Percentiles rank a stretch among this genome's conserved stretches.
These are phyloP conservation scores for Pleurotus pulmonarius DNA, from an alignment of 768 basidiomycete species.

Conservation along the genomic window DNA sequence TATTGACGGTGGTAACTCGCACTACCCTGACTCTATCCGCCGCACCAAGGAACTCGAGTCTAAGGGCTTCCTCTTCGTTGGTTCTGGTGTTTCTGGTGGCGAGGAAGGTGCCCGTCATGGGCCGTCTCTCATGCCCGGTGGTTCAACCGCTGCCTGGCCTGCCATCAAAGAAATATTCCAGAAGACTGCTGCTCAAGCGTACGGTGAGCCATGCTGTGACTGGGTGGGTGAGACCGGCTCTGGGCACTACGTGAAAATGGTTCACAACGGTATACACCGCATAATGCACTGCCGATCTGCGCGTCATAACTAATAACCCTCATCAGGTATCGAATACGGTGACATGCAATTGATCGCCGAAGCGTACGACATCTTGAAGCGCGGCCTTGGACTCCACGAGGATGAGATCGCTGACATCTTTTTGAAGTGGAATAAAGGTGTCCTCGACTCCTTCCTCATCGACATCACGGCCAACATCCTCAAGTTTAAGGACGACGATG, in stretches of 20 bases:
- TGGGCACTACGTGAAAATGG: slow-evolving; percentile 99
- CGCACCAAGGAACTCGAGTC: slow-evolving; percentile 88
- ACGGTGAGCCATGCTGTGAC: slow-evolving; percentile 97
- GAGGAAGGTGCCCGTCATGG: slow-evolving; percentile 98
- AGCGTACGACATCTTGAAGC: slow-evolving; percentile 97
- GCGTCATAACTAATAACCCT: background rate
- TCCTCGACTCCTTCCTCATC: slow-evolving; percentile 99
- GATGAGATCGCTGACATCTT: slow-evolving; percentile 95
- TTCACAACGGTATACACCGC: slow-evolving; percentile 74
- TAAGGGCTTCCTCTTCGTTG: slow-evolving; percentile 95
- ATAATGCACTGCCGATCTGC: slow-evolving; percentile 3
- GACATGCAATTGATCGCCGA: slow-evolving; percentile 99
- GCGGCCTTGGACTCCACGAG: slow-evolving; percentile 84
- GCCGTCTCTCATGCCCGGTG: slow-evolving; percentile 99
- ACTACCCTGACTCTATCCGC: slow-evolving; percentile 97
- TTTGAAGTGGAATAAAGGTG: slow-evolving; percentile 94
- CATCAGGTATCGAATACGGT: slow-evolving; percentile 93
- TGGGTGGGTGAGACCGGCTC: slow-evolving; percentile 97
- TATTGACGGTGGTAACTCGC: slow-evolving; percentile 99
- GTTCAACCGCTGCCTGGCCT: slow-evolving; percentile 91
- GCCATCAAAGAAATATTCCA: slow-evolving; percentile 99
- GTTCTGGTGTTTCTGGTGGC: slow-evolving; percentile 98
- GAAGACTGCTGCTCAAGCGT: slow-evolving; percentile 91
- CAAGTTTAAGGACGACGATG: slow-evolving; percentile 95
- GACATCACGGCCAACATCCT: slow-evolving; percentile 98